phyloP scores from a whole-genome alignment of 2,329 filamentous ascomycete genomes.

The Sclerotinia spermophila region DNA sequence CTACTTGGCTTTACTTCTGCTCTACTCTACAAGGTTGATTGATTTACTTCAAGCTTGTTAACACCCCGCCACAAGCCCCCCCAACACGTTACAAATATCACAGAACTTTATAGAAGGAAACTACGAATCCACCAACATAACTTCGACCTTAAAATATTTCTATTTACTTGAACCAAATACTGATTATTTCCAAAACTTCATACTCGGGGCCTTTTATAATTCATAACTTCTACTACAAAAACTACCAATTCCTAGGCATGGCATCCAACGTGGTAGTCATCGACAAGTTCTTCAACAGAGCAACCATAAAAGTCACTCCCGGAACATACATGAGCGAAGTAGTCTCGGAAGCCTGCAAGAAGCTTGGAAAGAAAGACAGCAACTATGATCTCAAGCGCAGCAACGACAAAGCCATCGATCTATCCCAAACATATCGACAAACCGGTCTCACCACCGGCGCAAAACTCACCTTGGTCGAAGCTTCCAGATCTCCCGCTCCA shows the following conservation, averaged over 20 bases:
- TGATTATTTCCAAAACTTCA: not conserved
- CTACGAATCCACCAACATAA: not conserved
- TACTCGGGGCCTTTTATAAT: not conserved
- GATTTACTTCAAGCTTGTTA: not conserved
- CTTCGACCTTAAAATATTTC: too few relatives aligned
- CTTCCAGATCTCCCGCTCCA: constrained; percentile 78
- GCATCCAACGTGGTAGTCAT: constrained; percentile 86
- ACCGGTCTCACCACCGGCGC: constrained; percentile 81
- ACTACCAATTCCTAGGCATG: constrained; percentile 49
- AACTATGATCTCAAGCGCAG: constrained; percentile 79
- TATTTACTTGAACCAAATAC: not conserved
- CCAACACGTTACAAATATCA: constrained; percentile 29
- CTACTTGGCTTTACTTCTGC: not conserved
- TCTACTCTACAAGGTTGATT: not conserved
- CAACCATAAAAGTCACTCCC: constrained; percentile 78
- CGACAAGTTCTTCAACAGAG: constrained; percentile 71
- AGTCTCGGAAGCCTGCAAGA: constrained; percentile 80
- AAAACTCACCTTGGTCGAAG: constrained; percentile 86
- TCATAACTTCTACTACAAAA: not conserved
- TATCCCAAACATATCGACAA: constrained; percentile 79
- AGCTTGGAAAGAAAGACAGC: constrained; percentile 58
- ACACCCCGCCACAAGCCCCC: constrained; percentile 32
- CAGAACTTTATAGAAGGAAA: constrained; percentile 30
- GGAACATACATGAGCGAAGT: constrained; percentile 80
- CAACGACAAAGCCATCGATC: constrained; percentile 80